Evolutionary conservation across 2,329 filamentous ascomycete genomes (phyloP).

Genomic region (Annulohypoxylon truncatum): DNA sequence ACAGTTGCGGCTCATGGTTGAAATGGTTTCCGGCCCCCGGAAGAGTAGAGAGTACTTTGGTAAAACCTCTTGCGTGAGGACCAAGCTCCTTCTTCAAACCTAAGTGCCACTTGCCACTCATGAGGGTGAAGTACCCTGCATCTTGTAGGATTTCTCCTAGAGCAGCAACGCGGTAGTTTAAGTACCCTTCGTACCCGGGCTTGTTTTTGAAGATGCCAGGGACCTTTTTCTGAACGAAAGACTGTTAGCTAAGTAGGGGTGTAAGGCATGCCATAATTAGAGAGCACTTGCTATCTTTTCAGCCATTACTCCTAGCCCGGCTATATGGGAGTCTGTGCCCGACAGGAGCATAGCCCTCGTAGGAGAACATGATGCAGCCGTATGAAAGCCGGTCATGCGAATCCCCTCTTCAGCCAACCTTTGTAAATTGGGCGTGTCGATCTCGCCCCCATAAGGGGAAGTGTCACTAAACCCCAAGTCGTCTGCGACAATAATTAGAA

Average conservation of each 20-base stretch:
- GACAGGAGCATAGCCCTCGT: constrained; percentile 71
- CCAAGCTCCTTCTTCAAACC: constrained; percentile 63
- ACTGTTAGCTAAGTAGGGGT: constrained; percentile 6
- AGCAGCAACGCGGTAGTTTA: constrained; percentile 65
- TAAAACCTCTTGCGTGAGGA: constrained; percentile 64
- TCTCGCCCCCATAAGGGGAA: constrained; percentile 67
- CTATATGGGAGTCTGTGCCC: constrained; percentile 65
- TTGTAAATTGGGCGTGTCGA: constrained; percentile 68
- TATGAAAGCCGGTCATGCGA: constrained; percentile 69
- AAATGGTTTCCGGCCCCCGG: constrained; percentile 62
- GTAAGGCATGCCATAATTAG: background rate
- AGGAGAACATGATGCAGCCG: constrained; percentile 69
- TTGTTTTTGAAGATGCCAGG: constrained; percentile 47
- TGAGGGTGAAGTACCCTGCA: constrained; percentile 66
- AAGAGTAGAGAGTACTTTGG: constrained; percentile 64
- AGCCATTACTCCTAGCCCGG: constrained; percentile 63
- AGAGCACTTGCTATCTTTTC: constrained; percentile 48
- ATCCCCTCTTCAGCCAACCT: constrained; percentile 61
- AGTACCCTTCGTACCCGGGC: constrained; percentile 67
- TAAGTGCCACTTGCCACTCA: constrained; percentile 69
- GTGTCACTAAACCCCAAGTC: constrained; percentile 60
- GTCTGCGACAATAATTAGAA: constrained; percentile 59
- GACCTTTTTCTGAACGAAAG: constrained; percentile 24
- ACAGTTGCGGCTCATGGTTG: constrained; percentile 41
- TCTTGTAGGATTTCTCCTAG: constrained; percentile 67